A percentile compares a stretch with the other conserved stretches of the same genome.
Conservation (phyloP, 2,329 filamentous ascomycete genomes). For the Penicillium sp. region DNA sequence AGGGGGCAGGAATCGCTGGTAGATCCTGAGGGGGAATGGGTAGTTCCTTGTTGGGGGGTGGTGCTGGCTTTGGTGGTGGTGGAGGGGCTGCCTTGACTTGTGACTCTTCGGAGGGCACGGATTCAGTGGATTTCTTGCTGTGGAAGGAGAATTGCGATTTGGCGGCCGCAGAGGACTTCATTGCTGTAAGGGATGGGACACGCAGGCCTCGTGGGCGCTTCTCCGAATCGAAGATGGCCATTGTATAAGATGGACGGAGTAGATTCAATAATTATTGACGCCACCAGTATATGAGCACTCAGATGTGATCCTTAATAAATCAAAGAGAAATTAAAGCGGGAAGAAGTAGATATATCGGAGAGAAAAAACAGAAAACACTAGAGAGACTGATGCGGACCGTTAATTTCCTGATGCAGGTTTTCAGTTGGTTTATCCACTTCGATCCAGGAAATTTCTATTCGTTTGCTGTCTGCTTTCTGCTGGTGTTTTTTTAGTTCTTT, state of each 20-base stretch:
- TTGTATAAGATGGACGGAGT: neutral
- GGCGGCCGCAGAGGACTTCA: conserved; percentile 25
- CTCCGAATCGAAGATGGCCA: conserved; percentile 39
- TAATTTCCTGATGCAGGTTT: neutral
- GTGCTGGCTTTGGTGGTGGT: conserved; percentile 20
- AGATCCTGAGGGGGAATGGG: neutral
- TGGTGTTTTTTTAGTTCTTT: neutral
- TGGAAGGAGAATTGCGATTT: conserved; percentile 29
- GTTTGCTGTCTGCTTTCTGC: neutral
- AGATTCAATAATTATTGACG: conserved; percentile 1
- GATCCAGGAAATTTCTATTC: neutral
- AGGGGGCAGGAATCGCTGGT: neutral
- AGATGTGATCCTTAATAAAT: neutral
- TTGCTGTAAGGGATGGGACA: conserved; percentile 34
- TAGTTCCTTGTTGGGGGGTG: conserved; percentile 2
- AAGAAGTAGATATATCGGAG: neutral
- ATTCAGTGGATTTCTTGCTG: conserved; percentile 23
- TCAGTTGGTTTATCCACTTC: neutral
- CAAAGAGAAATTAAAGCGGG: neutral
- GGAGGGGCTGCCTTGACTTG: conserved; percentile 16
- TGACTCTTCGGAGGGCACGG: conserved; percentile 13
- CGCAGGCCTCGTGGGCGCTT: conserved; percentile 36
- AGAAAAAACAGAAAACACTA: conserved; percentile 7
- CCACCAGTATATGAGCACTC: neutral
- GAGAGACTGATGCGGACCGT: neutral